Conservation (phyloP, 108 stramenopile genomes). For the Pinguiococcus pyrenoidosus region DNA sequence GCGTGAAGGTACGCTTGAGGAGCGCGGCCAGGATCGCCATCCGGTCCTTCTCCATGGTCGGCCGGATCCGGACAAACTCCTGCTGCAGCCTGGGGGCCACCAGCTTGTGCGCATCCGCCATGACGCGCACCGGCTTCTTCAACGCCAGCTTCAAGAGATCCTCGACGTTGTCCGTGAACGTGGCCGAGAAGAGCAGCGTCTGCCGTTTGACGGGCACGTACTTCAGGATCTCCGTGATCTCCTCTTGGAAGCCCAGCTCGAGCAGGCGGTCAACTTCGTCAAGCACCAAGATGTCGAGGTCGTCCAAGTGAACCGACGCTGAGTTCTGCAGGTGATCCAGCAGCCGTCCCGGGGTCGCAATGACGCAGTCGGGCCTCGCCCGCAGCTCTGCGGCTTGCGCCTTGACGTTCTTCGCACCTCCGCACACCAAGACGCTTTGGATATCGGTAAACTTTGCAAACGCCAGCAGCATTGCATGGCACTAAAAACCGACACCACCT, state of each 20-base stretch:
- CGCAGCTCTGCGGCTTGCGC: slow-evolving; percentile 78
- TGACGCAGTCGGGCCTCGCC: slow-evolving; percentile 75
- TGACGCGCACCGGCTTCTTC: slow-evolving; percentile 75
- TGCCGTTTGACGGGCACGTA: slow-evolving; percentile 68
- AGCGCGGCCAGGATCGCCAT: slow-evolving; percentile 68
- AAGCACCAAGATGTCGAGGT: slow-evolving; percentile 41
- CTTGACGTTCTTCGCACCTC: slow-evolving; percentile 82
- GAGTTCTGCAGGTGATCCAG: slow-evolving; percentile 86
- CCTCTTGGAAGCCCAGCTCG: slow-evolving; percentile 88
- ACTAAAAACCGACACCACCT: slow-evolving; percentile 5
- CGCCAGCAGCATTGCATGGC: slow-evolving; percentile 55
- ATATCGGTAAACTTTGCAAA: slow-evolving; percentile 45
- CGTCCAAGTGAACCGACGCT: slow-evolving; percentile 67
- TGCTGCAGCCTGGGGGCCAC: slow-evolving; percentile 80
- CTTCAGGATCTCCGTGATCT: slow-evolving; percentile 79
- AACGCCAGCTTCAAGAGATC: slow-evolving; percentile 70
- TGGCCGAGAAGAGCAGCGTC: slow-evolving; percentile 91
- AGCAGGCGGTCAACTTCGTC: slow-evolving; percentile 70
- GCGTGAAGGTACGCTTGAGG: slow-evolving; percentile 62
- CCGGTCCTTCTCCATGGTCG: slow-evolving; percentile 1
- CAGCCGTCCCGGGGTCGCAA: slow-evolving; percentile 89
- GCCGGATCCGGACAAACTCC: slow-evolving; percentile 75
- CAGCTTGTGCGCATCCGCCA: slow-evolving; percentile 23
- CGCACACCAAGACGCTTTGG: slow-evolving; percentile 60
- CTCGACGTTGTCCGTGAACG: slow-evolving; percentile 88